Evolutionary conservation across 345 rosid species (phyloP), one percentile per base, ranked within the genome.

Genomic region (Eucalyptus cloeziana): DNA sequence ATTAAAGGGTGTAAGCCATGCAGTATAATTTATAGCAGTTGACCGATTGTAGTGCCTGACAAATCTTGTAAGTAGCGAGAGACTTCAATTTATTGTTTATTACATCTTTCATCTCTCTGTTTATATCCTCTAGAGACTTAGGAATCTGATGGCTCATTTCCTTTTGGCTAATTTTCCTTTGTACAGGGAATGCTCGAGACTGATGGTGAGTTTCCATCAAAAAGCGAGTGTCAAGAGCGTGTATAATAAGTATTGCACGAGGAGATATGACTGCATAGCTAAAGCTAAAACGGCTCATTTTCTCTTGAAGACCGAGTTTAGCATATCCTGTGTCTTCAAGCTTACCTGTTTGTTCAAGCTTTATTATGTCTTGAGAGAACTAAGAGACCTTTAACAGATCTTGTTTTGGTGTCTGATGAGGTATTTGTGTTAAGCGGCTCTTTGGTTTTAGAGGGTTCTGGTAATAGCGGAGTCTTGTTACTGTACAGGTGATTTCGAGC

Each of bases 21-120:
- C 96, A 93, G 37, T 92, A 92, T 90, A 91, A 69, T 94, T 79
- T 90, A 91, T 19, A 95, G 91, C 90, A 92, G 71, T 91, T 94
- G 62, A 79, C 95, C 27, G 88, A 88, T 54, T 95, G 94, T 94
- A 88, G 91, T 2, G 93, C 92, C 91, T 92, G 91, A 40, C 92
- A 90, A 62, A 93, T 96, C 81, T 27, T 90, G 97, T 96, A 88
- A 93, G 94, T 62, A 4, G 7, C 24, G 37, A 87, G 10, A 45
- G 81, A 69, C 44, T 69, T 69, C 44, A 24, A 43, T 81, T 21
- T 30, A 56, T 44, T 83, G 21, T 51, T 21, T 25, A 24, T 71
- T 1, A 1, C 67, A 2, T 50, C 43, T 52, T 69, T 52, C 81
- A 44, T 37, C 19, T 22, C 27, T n/a, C 0, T 44, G 80, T 8